Evolutionary conservation across 2,329 filamentous ascomycete genomes (phyloP).

Genomic region (Nemania bipapillata): DNA sequence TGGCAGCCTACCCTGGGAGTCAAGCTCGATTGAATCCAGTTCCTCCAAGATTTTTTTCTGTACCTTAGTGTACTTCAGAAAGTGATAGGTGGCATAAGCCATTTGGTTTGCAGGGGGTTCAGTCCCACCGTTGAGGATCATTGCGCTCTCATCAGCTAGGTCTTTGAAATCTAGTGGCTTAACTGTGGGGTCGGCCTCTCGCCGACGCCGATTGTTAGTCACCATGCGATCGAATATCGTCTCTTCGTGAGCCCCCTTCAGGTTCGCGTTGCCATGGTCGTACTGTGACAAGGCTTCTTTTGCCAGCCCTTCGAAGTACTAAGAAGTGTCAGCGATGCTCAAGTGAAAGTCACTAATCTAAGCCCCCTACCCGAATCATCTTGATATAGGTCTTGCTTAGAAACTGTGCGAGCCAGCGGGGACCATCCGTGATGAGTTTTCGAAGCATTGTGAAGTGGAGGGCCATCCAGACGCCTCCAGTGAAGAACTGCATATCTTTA

Average conservation of each 20-base stretch:
- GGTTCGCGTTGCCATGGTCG: too few species aligned
- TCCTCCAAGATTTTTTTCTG: constrained; percentile 1
- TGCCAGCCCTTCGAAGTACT: too few species aligned
- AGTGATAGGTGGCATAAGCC: constrained; percentile 5
- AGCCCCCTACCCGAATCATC: too few species aligned
- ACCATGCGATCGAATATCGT: constrained; percentile 13
- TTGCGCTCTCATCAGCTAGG: constrained; percentile 6
- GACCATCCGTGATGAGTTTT: too few species aligned
- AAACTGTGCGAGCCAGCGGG: too few species aligned
- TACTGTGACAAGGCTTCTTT: too few species aligned
- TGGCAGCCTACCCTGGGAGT: background rate
- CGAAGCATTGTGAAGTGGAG: too few species aligned
- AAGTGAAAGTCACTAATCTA: too few species aligned
- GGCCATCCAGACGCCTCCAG: constrained; percentile 1
- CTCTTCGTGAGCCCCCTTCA: background rate
- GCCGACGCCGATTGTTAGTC: background rate
- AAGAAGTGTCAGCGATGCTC: too few species aligned
- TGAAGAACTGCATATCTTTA: constrained; percentile 3
- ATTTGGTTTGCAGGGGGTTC: constrained; percentile 8
- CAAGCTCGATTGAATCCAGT: background rate
- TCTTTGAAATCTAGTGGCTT: background rate
- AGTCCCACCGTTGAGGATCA: constrained; percentile 11
- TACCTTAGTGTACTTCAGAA: background rate
- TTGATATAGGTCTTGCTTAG: too few species aligned
- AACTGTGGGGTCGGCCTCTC: background rate